Percentiles rank a stretch among this genome's conserved stretches.
Conservation (phyloP, 441 rosid genomes). For the Breynia disticha region DNA sequence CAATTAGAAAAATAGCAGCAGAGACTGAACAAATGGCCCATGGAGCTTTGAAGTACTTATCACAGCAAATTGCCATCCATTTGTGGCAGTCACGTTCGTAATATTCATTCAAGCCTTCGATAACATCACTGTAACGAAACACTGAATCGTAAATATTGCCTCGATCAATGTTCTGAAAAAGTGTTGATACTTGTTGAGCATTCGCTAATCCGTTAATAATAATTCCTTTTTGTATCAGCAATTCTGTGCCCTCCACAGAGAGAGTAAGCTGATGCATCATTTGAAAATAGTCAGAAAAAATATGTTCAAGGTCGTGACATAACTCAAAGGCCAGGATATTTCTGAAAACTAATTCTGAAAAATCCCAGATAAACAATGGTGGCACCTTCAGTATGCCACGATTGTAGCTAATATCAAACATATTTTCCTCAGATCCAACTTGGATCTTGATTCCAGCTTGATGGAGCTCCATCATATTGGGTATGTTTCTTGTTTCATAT, state of each 20-base stretch:
- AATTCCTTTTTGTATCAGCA: not conserved
- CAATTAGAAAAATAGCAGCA: constrained; percentile 12
- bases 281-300: not conserved
- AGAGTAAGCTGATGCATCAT: not conserved
- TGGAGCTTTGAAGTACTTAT: constrained; percentile 12
- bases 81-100: not conserved
- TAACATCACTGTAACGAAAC: not conserved
- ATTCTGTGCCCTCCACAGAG: not conserved
- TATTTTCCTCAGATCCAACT: not conserved
- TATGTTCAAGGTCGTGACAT: not conserved
- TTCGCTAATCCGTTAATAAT: not conserved
- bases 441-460: constrained; percentile 12
- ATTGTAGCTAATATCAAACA: constrained; percentile 4
- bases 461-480: not conserved
- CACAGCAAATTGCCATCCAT: constrained; percentile 2
- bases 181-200: not conserved
- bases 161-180: not conserved
- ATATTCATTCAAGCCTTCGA: constrained; percentile 1
- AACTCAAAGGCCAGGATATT: constrained; percentile 10
- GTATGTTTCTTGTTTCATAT: not conserved
- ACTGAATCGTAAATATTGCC: too few species aligned
- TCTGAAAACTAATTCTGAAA: not conserved
- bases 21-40: constrained; percentile 9
- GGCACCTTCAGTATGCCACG: constrained; percentile 7
- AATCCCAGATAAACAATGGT: not conserved